Evolutionary conservation across 2,329 filamentous ascomycete species (phyloP).

Genomic region (Paraphaeosphaeria sporulosa): DNA sequence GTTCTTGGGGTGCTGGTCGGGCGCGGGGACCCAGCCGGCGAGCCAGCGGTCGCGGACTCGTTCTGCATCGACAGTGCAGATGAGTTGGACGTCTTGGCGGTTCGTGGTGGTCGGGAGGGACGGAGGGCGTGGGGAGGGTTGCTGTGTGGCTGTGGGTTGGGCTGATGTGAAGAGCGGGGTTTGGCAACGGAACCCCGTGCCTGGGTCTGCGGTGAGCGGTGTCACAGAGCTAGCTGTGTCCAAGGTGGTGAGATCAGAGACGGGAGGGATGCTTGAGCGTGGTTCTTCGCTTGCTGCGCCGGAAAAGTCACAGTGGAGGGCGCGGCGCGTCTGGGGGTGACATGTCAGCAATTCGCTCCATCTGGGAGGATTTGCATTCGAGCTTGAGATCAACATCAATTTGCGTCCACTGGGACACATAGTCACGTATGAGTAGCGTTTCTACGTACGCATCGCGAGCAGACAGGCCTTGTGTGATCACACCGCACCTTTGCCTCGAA

Average conservation of each 20-base stretch:
- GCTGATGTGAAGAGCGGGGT: background rate
- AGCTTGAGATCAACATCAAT: too few species aligned
- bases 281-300: background rate
- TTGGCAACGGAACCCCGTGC: background rate
- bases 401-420: too few species aligned
- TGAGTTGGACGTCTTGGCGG: background rate
- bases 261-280: background rate
- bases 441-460: conserved; percentile 3
- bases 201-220: background rate
- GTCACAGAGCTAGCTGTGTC: background rate
- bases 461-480: background rate
- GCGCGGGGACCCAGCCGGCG: conserved; percentile 6
- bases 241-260: background rate
- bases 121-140: background rate
- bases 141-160: background rate
- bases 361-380: too few species aligned
- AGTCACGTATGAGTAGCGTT: background rate
- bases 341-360: too few species aligned
- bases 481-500: conserved; percentile 5
- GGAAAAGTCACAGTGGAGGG: background rate
- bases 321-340: background rate
- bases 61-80: conserved; percentile 1
- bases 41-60: conserved; percentile 9
- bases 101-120: background rate
- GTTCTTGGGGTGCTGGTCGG: background rate